Conservation (phyloP, 768 basidiomycete species). For the Xerocomus spinulosus region DNA sequence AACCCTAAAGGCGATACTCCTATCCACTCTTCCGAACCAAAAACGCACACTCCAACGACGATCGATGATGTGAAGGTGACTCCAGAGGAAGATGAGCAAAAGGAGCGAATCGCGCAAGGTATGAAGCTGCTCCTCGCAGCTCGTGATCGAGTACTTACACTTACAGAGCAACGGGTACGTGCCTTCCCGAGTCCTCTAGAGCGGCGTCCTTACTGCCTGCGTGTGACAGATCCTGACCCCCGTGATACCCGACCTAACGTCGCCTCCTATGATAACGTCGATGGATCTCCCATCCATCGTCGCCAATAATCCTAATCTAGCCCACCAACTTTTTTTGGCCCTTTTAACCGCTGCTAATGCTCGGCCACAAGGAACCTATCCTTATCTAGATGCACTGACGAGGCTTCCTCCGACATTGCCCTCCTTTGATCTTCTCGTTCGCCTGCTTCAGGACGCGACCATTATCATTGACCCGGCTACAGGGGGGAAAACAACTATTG, state of each 20-base stretch:
- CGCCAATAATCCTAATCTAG: slow-evolving; percentile 63
- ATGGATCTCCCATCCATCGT: slow-evolving; percentile 64
- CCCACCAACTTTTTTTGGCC: slow-evolving; percentile 60
- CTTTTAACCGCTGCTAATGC: slow-evolving; percentile 42
- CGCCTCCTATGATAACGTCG: slow-evolving; percentile 55
- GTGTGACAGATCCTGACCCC: slow-evolving; percentile 48
- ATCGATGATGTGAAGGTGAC: slow-evolving; percentile 26
- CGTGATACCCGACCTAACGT: slow-evolving; percentile 38
- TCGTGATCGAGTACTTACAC: slow-evolving; percentile 65
- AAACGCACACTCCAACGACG: slow-evolving; percentile 1
- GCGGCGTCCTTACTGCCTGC: not conserved
- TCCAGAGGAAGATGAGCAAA: slow-evolving; percentile 51
- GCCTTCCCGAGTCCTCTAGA: not conserved
- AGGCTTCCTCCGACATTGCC: slow-evolving; percentile 67
- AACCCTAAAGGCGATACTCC: slow-evolving; percentile 3
- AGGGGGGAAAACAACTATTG: slow-evolving; percentile 53
- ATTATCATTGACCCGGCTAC: slow-evolving; percentile 37
- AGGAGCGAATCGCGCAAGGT: slow-evolving; percentile 55
- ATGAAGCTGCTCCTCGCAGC: slow-evolving; percentile 67
- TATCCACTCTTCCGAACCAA: slow-evolving; percentile 1
- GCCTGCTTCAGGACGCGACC: slow-evolving; percentile 60
- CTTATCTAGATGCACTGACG: slow-evolving; percentile 60
- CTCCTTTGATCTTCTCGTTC: slow-evolving; percentile 69
- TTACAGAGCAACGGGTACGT: slow-evolving; percentile 68
- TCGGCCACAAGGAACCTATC: slow-evolving; percentile 32